These are phyloP conservation scores for Torulaspora microellipsoides DNA, from an alignment of 805 yeast species.

Conservation along the genomic window DNA sequence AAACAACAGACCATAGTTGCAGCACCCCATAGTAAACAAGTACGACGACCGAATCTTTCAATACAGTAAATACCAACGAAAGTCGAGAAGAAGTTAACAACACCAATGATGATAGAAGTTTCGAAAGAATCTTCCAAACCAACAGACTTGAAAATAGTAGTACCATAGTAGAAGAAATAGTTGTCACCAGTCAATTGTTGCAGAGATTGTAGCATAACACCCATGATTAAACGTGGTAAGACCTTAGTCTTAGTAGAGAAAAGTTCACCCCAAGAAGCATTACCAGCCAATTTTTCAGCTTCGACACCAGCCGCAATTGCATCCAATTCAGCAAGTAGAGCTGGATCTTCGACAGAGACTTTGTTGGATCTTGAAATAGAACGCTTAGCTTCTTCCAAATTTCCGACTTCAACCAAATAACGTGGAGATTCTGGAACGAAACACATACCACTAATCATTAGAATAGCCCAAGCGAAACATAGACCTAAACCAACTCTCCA, in stretches of 20 bases:
- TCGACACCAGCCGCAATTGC: slow-evolving; percentile 56
- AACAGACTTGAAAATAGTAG: slow-evolving; percentile 57
- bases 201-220: slow-evolving; percentile 53
- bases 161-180: slow-evolving; percentile 66
- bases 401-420: slow-evolving; percentile 51
- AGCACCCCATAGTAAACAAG: slow-evolving; percentile 46
- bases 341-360: slow-evolving; percentile 47
- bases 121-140: slow-evolving; percentile 56
- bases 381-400: slow-evolving; percentile 55
- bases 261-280: slow-evolving; percentile 62
- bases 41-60: slow-evolving; percentile 53
- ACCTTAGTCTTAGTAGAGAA: slow-evolving; percentile 65
- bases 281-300: slow-evolving; percentile 57
- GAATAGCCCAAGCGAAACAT: slow-evolving; percentile 44
- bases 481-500: slow-evolving; percentile 72
- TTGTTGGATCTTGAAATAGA: slow-evolving; percentile 59
- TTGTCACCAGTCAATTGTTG: slow-evolving; percentile 68
- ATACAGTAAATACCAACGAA: slow-evolving; percentile 48
- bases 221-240: slow-evolving; percentile 43
- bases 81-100: slow-evolving; percentile 57
- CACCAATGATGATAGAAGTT: slow-evolving; percentile 56
- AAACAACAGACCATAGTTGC: slow-evolving; percentile 44
- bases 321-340: slow-evolving; percentile 53
- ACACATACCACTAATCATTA: slow-evolving; percentile 35
- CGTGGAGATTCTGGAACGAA: slow-evolving; percentile 74